phyloP scores from a whole-genome alignment of 2,329 filamentous ascomycete genomes.

The Helotiales sp. region DNA sequence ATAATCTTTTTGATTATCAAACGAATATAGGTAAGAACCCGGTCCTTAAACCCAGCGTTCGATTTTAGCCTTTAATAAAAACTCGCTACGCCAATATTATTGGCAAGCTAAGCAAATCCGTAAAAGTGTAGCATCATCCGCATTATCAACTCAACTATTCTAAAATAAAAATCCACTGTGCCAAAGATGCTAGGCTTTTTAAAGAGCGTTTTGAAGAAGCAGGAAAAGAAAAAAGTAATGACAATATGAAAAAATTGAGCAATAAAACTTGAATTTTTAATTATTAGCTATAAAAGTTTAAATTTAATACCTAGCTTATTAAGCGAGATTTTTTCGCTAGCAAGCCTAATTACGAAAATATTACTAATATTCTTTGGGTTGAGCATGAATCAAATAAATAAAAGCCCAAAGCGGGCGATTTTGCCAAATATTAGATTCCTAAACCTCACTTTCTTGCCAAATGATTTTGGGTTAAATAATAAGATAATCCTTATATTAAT shows the following conservation, averaged over 20 bases:
- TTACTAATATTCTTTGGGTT: conserved; percentile 18
- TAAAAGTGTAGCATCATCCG: neutral
- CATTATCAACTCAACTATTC: neutral
- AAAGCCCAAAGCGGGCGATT: conserved; percentile 16
- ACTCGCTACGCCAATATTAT: neutral
- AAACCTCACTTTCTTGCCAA: conserved; percentile 21
- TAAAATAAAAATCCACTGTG: too few species aligned
- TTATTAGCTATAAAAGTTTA: too few species aligned
- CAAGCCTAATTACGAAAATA: neutral
- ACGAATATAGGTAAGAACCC: too few species aligned
- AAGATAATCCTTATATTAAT: conserved; percentile 29
- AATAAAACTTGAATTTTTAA: too few species aligned
- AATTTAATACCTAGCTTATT: too few species aligned
- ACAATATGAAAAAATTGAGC: too few species aligned
- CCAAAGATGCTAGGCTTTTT: neutral
- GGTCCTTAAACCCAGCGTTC: neutral
- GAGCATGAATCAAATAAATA: conserved; percentile 23
- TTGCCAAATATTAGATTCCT: conserved; percentile 20
- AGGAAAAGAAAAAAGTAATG: neutral
- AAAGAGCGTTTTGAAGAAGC: neutral
- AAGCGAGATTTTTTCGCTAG: neutral
- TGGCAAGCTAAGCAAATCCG: neutral
- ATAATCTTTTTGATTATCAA: neutral
- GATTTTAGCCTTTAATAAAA: neutral
- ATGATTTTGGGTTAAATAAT: too few species aligned